Base-by-base conservation (phyloP, 495 filamentous ascomycete genomes). In the Hypomontagnella monticulosa region DNA sequence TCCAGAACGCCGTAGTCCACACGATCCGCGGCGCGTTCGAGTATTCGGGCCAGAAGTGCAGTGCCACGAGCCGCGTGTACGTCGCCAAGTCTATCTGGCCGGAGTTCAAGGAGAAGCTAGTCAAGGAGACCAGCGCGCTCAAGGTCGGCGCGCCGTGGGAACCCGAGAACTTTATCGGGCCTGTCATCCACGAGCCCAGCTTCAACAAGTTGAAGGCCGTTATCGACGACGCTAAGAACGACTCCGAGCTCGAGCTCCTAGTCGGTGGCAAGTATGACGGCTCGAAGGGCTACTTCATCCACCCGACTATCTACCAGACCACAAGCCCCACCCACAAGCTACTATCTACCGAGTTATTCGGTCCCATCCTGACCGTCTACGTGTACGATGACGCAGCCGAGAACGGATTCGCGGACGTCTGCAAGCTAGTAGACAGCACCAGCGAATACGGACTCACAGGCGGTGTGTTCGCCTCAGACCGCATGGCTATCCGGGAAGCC, bases 41-140 rank as follows among this genome's bases (percentile, higher is more conserved):
- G 77, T 96, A 91, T 72, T 90, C 93, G 73, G 92, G 92, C 18
- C 92, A 96, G 75, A 96, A 96, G 75, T 96, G 92, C 79, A 91
- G 87, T 68, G 92, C 92, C 42, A 91, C 89, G 1, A 93, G 91
- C 46, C 85, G 92, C 12, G 61, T 87, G 12, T 96, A 95, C 71
- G 81, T 96, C 6, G 86, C 92, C 0, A 77, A 83, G 61, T 92
- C 89, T 0, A 74, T 91, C 41, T 89, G 89, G 77, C 84, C 87
- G 8, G 76, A 85, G 49, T 92, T 94, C 78, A 79, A 85, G 57
- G 71, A 78, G 43, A 75, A 81, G 43, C 73, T 96, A 12, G 83
- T 88, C 19, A 76, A 81, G 11, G 88, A 93, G 76, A 88, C 87
- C 18, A 76, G 86, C 64, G 82, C 81, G 51, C 82, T 97, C 30